Evolutionary conservation across 2,329 filamentous ascomycete genomes (phyloP), one percentile per base, ranked within the genome.

Genomic region (Hymenotorrendiella dingleyae): DNA sequence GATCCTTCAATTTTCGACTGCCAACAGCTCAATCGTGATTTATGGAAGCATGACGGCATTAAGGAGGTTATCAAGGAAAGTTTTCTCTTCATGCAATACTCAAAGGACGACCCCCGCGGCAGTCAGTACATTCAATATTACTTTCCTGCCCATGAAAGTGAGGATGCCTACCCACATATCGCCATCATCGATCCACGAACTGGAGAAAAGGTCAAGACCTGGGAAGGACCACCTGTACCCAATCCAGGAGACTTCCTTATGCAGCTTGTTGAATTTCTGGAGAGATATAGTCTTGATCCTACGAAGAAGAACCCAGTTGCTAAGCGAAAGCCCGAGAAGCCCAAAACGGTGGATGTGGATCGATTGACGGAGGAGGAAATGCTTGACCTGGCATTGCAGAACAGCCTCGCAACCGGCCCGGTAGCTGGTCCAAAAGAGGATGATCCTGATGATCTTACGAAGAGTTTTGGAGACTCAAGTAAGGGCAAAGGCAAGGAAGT

Each of bases 301-400:
- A 84, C 87, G 58, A 91, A 84, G 61, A 94, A 94, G 68, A 98
- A 98, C 59, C 93, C 93, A 0, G 88, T 98, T 4, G 84, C 88
- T 19, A 84, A 80, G 61, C 72, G 83, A 41, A 87, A 86, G 63
- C 73, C 81, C 3, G 84, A 88, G 59, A 74, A 74, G 43, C 71
- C 77, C 34, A 82, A 83, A 59, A 72, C 78, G 39, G 73, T 86
- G 42, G 86, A 91, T 52, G 78, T 96, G 2, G 84, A 85, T 45
- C 80, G 85, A 28, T 91, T 98, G 83, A 95, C 88, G 0, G 93
- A 98, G 61, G 90, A 97, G 37, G 90, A 98, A 67, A 94, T 95
- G 89, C 70, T 98, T 54, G 85, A 96, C 64, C 82, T 96, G 76
- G 93, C 93, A 0, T 65, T 98, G 60, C 81, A 90, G 62, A 93